Evolutionary conservation across 2,329 filamentous ascomycete species (phyloP).

Genomic region (Aphanoascus verrucosus): DNA sequence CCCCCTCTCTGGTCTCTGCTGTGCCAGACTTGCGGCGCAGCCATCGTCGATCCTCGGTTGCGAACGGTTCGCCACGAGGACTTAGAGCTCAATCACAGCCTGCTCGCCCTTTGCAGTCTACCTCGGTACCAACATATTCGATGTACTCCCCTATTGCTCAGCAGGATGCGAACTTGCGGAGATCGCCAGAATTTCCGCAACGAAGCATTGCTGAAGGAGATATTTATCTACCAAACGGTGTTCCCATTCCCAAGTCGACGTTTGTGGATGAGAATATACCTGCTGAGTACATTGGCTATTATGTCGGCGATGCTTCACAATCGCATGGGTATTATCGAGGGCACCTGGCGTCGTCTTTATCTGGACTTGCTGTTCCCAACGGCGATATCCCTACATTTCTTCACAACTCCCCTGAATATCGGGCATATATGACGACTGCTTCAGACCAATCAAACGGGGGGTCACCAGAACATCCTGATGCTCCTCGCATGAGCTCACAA

Average conservation of each 20-base stretch:
- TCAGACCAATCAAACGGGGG: slow-evolving; percentile 14
- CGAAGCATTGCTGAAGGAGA: slow-evolving; percentile 27
- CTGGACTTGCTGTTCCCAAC: slow-evolving; percentile 30
- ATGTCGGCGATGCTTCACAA: slow-evolving; percentile 36
- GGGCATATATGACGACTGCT: slow-evolving; percentile 18
- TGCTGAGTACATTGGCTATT: slow-evolving; percentile 39
- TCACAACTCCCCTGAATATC: slow-evolving; percentile 27
- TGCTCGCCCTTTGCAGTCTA: slow-evolving; percentile 35
- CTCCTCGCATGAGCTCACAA: slow-evolving; percentile 9
- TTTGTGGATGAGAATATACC: slow-evolving; percentile 31
- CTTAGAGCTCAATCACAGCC: slow-evolving; percentile 42
- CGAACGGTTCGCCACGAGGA: slow-evolving; percentile 33
- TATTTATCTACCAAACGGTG: slow-evolving; percentile 24
- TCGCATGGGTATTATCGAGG: slow-evolving; percentile 33
- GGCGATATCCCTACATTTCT: slow-evolving; percentile 26
- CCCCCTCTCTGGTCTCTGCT: slow-evolving; percentile 32
- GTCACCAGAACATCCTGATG: slow-evolving; percentile 18
- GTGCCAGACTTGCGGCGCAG: slow-evolving; percentile 37
- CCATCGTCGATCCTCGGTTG: slow-evolving; percentile 36
- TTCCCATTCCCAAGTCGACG: slow-evolving; percentile 25
- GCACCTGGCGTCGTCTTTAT: slow-evolving; percentile 29
- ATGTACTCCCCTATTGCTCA: slow-evolving; percentile 25
- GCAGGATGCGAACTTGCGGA: slow-evolving; percentile 24
- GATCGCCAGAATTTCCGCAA: slow-evolving; percentile 27
- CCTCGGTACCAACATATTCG: slow-evolving; percentile 23